Evolutionary conservation across 2,329 filamentous ascomycete genomes (phyloP).

Genomic region (Colletotrichum plurivorum): DNA sequence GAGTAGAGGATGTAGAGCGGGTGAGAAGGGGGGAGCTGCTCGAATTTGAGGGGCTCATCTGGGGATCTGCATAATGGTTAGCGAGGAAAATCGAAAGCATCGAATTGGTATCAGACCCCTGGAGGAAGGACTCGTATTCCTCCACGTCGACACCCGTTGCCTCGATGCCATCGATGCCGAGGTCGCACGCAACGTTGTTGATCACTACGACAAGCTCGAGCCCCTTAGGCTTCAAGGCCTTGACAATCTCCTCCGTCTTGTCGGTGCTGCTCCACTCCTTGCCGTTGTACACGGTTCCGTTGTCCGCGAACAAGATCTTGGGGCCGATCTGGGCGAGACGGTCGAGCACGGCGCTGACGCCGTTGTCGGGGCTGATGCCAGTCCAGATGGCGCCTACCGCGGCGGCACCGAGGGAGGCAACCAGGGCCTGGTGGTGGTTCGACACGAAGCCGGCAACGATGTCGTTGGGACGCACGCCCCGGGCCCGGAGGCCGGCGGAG

Average conservation of each 20-base stretch:
- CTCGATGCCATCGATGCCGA: constrained; percentile 59
- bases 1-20: constrained; percentile 96
- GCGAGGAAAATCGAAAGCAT: not conserved
- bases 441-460: constrained; percentile 84
- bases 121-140: constrained; percentile 62
- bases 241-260: constrained; percentile 85
- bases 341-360: constrained; percentile 91
- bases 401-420: constrained; percentile 88
- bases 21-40: constrained; percentile 85
- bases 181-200: constrained; percentile 69
- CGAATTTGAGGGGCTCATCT: constrained; percentile 72
- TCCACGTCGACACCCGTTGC: constrained; percentile 56
- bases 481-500: constrained; percentile 76
- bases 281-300: constrained; percentile 91
- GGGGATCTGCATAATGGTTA: constrained; percentile 48
- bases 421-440: constrained; percentile 88
- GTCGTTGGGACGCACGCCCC: constrained; percentile 71
- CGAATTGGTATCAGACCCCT: not conserved
- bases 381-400: constrained; percentile 93
- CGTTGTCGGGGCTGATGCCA: constrained; percentile 91
- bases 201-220: constrained; percentile 83
- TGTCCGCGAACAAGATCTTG: constrained; percentile 86
- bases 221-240: constrained; percentile 70
- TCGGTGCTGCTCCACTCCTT: constrained; percentile 85
- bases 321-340: constrained; percentile 89